A percentile compares a stretch with the other conserved stretches of the same genome.
phyloP scores from a whole-genome alignment of 805 yeast genomes.

The Starmerella davenportii region DNA sequence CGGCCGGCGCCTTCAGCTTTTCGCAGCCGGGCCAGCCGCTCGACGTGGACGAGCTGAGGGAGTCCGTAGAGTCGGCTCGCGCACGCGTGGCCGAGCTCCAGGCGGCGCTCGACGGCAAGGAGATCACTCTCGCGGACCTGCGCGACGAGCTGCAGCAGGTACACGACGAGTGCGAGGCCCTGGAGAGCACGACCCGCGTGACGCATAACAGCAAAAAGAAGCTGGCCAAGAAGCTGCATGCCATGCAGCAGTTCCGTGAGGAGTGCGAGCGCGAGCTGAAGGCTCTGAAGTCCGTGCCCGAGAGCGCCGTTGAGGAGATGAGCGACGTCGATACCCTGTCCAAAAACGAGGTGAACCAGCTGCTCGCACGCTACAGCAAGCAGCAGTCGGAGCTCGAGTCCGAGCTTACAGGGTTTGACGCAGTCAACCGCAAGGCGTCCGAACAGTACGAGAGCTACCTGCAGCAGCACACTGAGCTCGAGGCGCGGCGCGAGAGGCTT shows the following conservation, averaged over 20 bases:
- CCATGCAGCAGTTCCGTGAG: not conserved
- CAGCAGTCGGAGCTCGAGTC: slow-evolving; percentile 23
- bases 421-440: slow-evolving; percentile 73
- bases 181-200: not conserved
- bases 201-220: not conserved
- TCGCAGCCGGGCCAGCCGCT: not conserved
- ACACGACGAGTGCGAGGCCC: not conserved
- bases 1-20: not conserved
- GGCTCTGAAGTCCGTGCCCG: slow-evolving; percentile 1
- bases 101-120: not conserved
- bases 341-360: slow-evolving; percentile 36
- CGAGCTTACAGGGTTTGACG: slow-evolving; percentile 44
- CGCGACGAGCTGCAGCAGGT: not conserved
- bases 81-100: not conserved
- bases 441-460: slow-evolving; percentile 57
- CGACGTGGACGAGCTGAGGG: not conserved
- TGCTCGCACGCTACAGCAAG: slow-evolving; percentile 21
- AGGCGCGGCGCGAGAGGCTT: slow-evolving; percentile 47
- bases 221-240: not conserved
- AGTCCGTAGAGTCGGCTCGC: not conserved
- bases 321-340: slow-evolving; percentile 28
- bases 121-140: not conserved
- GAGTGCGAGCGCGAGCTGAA: not conserved
- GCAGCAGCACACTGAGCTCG: slow-evolving; percentile 40
- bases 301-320: slow-evolving; percentile 17